phyloP scores from a whole-genome alignment of 2,329 filamentous ascomycete genomes.

The Calonectria montana region DNA sequence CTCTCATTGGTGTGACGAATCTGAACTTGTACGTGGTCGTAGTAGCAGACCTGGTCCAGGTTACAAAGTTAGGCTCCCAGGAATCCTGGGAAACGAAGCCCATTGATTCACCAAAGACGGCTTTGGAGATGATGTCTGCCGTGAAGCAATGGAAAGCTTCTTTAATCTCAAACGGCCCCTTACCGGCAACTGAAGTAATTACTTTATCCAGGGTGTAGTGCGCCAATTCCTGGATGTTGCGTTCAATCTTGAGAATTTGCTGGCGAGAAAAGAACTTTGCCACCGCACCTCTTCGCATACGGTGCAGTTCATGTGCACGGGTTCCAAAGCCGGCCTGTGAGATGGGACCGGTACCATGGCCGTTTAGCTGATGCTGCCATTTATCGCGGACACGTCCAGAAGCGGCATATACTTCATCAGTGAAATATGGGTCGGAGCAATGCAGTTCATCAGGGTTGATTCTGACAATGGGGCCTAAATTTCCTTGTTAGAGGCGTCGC shows the following conservation, averaged over 20 bases:
- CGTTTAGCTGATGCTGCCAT: constrained; percentile 36
- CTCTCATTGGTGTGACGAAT: constrained; percentile 44
- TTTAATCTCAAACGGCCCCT: constrained; percentile 46
- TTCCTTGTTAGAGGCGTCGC: not conserved
- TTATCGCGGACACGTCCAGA: constrained; percentile 43
- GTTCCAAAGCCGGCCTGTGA: constrained; percentile 32
- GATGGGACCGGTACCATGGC: constrained; percentile 25
- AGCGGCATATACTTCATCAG: constrained; percentile 51
- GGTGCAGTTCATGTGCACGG: constrained; percentile 48
- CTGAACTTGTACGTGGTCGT: constrained; percentile 49
- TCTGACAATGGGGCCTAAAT: constrained; percentile 49
- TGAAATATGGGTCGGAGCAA: constrained; percentile 49
- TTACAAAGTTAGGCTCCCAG: constrained; percentile 52
- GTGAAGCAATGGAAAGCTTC: constrained; percentile 54
- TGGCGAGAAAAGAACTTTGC: constrained; percentile 50
- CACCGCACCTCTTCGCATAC: constrained; percentile 44
- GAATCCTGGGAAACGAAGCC: constrained; percentile 45
- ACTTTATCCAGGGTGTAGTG: constrained; percentile 45
- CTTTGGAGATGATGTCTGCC: constrained; percentile 51
- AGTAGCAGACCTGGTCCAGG: constrained; percentile 47
- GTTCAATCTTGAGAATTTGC: constrained; percentile 45
- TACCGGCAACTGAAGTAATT: constrained; percentile 36
- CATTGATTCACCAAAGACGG: constrained; percentile 52
- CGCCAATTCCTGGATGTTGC: constrained; percentile 39
- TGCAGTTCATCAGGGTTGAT: constrained; percentile 54